Conservation (phyloP, 2,329 filamentous ascomycete genomes). For the Xylaria sp. region DNA sequence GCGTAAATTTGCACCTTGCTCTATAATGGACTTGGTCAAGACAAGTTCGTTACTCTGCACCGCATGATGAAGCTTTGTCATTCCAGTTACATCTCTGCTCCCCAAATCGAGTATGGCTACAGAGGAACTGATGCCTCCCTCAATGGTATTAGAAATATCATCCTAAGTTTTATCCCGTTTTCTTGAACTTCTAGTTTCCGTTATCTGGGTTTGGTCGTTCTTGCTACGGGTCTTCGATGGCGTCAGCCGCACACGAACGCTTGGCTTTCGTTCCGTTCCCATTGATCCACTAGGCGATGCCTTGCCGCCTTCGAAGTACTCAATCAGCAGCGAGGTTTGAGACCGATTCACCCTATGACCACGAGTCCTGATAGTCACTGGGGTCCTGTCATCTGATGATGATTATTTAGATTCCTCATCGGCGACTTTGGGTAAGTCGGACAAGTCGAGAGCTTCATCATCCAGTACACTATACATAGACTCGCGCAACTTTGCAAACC, state of each 20-base stretch:
- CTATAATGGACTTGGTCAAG: background rate
- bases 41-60: background rate
- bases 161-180: background rate
- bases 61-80: conserved; percentile 14
- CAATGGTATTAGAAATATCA: background rate
- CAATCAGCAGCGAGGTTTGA: conserved; percentile 89
- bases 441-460: conserved; percentile 20
- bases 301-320: conserved; percentile 90
- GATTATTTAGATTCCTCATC: conserved; percentile 78
- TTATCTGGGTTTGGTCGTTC: conserved; percentile 85
- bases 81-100: background rate
- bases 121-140: background rate
- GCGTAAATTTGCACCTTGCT: background rate
- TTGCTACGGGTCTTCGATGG: conserved; percentile 70
- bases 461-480: conserved; percentile 17
- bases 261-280: conserved; percentile 72
- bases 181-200: conserved; percentile 68
- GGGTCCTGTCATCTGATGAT: conserved; percentile 84
- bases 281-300: conserved; percentile 56
- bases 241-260: conserved; percentile 79
- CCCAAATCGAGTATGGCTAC: background rate
- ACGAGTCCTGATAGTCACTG: conserved; percentile 87
- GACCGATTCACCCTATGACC: conserved; percentile 66
- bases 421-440: conserved; percentile 69
- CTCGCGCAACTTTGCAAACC: background rate